Conservation (phyloP, 345 rosid species). For the Salix udensis region DNA sequence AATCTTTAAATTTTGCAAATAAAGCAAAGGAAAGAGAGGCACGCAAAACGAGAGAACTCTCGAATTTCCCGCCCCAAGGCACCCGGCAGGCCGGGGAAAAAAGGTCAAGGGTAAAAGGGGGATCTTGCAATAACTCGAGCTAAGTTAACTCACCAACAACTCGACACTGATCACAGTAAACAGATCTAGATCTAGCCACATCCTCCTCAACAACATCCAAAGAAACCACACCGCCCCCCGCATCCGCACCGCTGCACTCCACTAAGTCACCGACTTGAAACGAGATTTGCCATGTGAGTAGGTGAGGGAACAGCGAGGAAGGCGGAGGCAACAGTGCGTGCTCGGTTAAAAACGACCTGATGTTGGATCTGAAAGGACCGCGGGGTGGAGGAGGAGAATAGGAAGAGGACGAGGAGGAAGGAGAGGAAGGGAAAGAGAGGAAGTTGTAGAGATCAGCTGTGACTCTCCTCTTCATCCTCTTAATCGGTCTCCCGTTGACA, state of each 20-base stretch:
- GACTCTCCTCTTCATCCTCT: conserved; percentile 66
- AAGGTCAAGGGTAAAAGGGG: background rate
- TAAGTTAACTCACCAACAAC: conserved; percentile 63
- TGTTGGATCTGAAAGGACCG: conserved; percentile 43
- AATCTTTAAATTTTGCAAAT: background rate
- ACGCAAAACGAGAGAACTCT: background rate
- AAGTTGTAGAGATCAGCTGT: conserved; percentile 63
- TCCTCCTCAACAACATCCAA: conserved; percentile 71
- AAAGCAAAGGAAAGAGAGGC: background rate
- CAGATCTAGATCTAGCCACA: conserved; percentile 65
- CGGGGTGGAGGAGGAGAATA: background rate
- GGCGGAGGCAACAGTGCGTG: conserved; percentile 54
- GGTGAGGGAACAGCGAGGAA: conserved; percentile 46
- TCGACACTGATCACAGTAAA: conserved; percentile 76
- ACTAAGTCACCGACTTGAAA: conserved; percentile 47
- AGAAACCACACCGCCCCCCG: conserved; percentile 32
- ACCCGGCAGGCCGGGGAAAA: conserved; percentile 16
- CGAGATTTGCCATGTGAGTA: conserved; percentile 53
- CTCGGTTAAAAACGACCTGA: conserved; percentile 38
- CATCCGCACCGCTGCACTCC: conserved; percentile 29
- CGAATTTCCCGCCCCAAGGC: conserved; percentile 26
- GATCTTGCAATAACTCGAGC: conserved; percentile 18
- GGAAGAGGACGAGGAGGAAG: conserved; percentile 6
- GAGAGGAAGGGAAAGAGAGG: conserved; percentile 42
- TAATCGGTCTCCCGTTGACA: conserved; percentile 51